Evolutionary conservation across 2,329 filamentous ascomycete species (phyloP).

Genomic region (Fusarium pininemorale): DNA sequence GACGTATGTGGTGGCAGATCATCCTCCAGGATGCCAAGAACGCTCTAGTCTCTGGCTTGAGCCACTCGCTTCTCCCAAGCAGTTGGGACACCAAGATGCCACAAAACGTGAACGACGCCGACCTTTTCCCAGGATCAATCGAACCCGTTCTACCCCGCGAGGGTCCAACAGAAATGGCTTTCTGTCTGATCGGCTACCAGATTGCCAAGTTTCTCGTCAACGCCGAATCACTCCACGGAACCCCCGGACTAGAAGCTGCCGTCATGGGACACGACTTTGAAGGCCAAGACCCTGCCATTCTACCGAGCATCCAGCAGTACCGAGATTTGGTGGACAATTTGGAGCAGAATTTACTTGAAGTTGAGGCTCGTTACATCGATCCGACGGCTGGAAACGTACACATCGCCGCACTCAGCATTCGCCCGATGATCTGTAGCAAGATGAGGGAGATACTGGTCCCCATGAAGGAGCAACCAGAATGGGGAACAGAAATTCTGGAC

Average conservation of each 20-base stretch:
- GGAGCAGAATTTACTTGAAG: conserved; percentile 53
- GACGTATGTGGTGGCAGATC: conserved; percentile 73
- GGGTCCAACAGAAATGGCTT: conserved; percentile 70
- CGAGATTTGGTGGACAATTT: conserved; percentile 54
- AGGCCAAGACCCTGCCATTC: conserved; percentile 36
- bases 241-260: conserved; percentile 59
- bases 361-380: conserved; percentile 62
- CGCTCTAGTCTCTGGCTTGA: conserved; percentile 66
- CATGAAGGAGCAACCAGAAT: conserved; percentile 58
- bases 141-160: conserved; percentile 62
- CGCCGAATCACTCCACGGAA: conserved; percentile 53
- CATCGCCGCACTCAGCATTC: conserved; percentile 58
- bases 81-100: conserved; percentile 66
- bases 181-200: conserved; percentile 61
- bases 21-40: conserved; percentile 66
- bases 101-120: conserved; percentile 67
- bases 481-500: conserved; percentile 59
- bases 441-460: conserved; percentile 59
- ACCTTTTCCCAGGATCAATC: conserved; percentile 63
- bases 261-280: conserved; percentile 56
- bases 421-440: conserved; percentile 59
- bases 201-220: conserved; percentile 60
- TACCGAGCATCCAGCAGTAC: conserved; percentile 53
- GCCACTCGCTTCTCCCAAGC: conserved; percentile 60
- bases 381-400: conserved; percentile 62